A percentile compares a stretch with the other conserved stretches of the same genome.
Evolutionary conservation across 1,139 yeast genomes (phyloP).

Genomic region (Suhomyces choctaworum): DNA sequence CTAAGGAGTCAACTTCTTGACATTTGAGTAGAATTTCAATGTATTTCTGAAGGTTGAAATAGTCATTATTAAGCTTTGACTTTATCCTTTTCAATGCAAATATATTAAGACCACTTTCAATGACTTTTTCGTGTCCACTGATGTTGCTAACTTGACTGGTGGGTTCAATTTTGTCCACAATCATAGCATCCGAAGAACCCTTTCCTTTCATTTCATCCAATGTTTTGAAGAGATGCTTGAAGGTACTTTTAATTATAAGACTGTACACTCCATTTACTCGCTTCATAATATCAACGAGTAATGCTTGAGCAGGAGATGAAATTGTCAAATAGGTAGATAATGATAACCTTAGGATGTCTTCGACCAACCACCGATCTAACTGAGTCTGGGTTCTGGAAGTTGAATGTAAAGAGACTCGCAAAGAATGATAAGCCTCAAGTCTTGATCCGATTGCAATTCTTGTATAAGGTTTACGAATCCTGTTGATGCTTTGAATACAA

Average conservation of each 20-base stretch:
- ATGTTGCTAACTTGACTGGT: not conserved
- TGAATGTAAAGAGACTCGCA: constrained; percentile 71
- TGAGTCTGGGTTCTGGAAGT: constrained; percentile 73
- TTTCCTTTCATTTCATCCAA: constrained; percentile 35
- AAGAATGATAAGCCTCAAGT: constrained; percentile 74
- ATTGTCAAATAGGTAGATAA: constrained; percentile 73
- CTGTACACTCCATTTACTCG: constrained; percentile 70
- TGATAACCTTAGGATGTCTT: constrained; percentile 67
- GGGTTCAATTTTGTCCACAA: not conserved
- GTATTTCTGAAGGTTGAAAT: constrained; percentile 48
- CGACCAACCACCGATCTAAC: constrained; percentile 62
- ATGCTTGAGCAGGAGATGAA: constrained; percentile 68
- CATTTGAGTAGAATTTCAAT: constrained; percentile 56
- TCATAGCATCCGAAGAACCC: not conserved
- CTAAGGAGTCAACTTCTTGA: constrained; percentile 56
- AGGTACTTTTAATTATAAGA: constrained; percentile 48
- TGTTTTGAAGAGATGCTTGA: constrained; percentile 53
- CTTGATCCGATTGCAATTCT: constrained; percentile 77
- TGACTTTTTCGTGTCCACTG: constrained; percentile 35
- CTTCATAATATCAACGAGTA: constrained; percentile 70
- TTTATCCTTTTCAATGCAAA: constrained; percentile 55
- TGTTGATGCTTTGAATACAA: constrained; percentile 42
- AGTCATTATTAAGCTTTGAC: constrained; percentile 58
- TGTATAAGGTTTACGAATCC: constrained; percentile 70
- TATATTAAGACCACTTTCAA: constrained; percentile 67